Base-by-base conservation (phyloP, 257 asterid species). In the Cinchona pubescens region DNA sequence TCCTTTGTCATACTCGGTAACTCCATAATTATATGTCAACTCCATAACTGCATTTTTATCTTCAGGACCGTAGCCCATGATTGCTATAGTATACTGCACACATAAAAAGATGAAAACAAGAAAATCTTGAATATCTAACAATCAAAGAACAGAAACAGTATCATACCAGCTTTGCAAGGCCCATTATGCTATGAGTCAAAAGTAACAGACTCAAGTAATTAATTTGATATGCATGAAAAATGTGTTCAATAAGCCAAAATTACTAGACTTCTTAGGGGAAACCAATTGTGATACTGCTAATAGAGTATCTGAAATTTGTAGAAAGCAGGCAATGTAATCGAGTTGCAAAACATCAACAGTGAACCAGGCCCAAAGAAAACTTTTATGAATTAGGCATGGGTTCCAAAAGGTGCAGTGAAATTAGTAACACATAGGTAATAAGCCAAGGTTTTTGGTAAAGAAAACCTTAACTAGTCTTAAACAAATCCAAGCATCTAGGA, bases 21-120 rank as follows among this genome's bases (percentile, higher is more conserved):
- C 88, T 0, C 93, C 93, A 72, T 88, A 88, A 72, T 88, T 88
- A 79, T 86, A 88, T 21, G 93, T 88, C 74, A 88, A 82, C 80
- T 88, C 93, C 86, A 88, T 68, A 55, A 88, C 91, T 12, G 80
- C 86, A 81, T 25, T 88, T 72, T 82, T 80, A 53, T 88, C 93
- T 82, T 88, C 93, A 15, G 91, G 87, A 49, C 93, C 91, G 77
- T 86, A 87, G 69, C 93, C 91, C 88, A 88, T 72, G 85, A 88
- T 88, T 43, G 93, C 93, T 76, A 88, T 77, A 34, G 90, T 87
- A 80, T 88, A 88, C 91, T 88, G 81, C 85, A 81, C 43, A 79
- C 65, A 32, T 25, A 34, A 60, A 48, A 73, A 34, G 38, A 48
- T 7, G 35, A 25, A 38, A 37, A 42, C 14, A 9, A 71, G 37